Evolutionary conservation across 257 asterid genomes (phyloP).

Genomic region (Rehmannia glutinosa): DNA sequence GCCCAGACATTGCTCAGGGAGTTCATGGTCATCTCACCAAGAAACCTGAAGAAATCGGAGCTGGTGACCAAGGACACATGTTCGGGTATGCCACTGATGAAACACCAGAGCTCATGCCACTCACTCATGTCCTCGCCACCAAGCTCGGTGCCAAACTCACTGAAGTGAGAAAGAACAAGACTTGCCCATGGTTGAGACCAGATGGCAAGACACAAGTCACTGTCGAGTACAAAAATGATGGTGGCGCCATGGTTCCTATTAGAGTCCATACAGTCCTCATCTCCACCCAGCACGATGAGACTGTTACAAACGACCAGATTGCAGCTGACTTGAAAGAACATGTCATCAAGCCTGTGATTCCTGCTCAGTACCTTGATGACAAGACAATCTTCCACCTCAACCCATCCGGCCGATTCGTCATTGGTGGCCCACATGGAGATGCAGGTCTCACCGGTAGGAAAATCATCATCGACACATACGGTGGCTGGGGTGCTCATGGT

Average conservation of each 20-base stretch:
- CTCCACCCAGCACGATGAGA: conserved; percentile 68
- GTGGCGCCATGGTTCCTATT: conserved; percentile 68
- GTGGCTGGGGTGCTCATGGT: conserved; percentile 81
- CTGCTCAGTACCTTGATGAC: conserved; percentile 60
- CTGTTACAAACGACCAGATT: conserved; percentile 54
- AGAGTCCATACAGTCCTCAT: conserved; percentile 68
- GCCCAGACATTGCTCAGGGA: conserved; percentile 70
- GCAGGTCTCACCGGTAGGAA: conserved; percentile 71
- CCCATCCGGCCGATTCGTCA: conserved; percentile 64
- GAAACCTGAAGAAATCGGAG: conserved; percentile 73
- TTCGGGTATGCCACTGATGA: conserved; percentile 78
- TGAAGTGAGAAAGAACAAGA: conserved; percentile 59
- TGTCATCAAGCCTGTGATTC: conserved; percentile 65
- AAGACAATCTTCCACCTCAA: conserved; percentile 66
- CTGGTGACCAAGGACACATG: conserved; percentile 83
- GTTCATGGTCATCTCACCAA: conserved; percentile 69
- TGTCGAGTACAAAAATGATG: conserved; percentile 57
- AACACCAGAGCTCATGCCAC: conserved; percentile 73
- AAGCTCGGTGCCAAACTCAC: conserved; percentile 66
- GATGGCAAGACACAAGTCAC: conserved; percentile 74
- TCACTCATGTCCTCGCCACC: conserved; percentile 67
- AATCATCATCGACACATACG: conserved; percentile 58
- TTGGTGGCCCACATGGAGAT: conserved; percentile 72
- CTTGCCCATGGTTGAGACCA: conserved; percentile 65
- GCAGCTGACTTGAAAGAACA: conserved; percentile 60